Conservation (phyloP, 495 filamentous ascomycete species). For the Aspergillus bridgeri region DNA sequence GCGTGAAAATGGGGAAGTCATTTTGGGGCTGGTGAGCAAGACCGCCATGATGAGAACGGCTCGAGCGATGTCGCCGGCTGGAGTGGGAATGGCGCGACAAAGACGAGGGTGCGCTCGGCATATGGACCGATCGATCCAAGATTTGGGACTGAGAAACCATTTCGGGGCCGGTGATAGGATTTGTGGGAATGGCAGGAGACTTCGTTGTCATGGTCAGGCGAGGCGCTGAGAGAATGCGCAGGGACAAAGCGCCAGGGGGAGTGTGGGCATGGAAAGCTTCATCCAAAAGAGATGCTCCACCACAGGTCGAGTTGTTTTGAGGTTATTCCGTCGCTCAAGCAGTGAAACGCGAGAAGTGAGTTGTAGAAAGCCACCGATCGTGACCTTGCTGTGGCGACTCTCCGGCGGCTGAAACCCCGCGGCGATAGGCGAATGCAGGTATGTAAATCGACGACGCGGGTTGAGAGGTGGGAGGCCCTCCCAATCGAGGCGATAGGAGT, state of each 20-base stretch:
- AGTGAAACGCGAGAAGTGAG: not conserved
- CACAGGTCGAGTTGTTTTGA: not conserved
- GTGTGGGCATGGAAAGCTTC: not conserved
- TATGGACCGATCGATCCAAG: conserved; percentile 47
- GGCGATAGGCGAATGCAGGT: not conserved
- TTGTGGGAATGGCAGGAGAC: conserved; percentile 2
- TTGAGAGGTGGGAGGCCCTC: not conserved
- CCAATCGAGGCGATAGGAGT: not conserved
- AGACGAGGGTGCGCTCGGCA: conserved; percentile 56
- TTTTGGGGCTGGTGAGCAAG: conserved; percentile 69
- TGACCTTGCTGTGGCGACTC: not conserved
- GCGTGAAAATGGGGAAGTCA: conserved; percentile 86
- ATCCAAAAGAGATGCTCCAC: not conserved
- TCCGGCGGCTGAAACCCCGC: not conserved
- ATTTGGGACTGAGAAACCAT: conserved; percentile 77
- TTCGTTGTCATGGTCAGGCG: conserved; percentile 19
- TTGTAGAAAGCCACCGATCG: not conserved
- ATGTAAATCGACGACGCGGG: not conserved
- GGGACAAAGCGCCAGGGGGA: not conserved
- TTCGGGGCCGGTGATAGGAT: conserved; percentile 12
- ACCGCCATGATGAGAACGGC: conserved; percentile 79
- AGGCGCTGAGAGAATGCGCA: not conserved
- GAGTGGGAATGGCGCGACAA: conserved; percentile 54
- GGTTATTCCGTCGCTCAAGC: not conserved
- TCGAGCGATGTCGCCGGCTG: conserved; percentile 63